Evolutionary conservation across 768 basidiomycete genomes (phyloP).

Genomic region (Auricularia cornea): DNA sequence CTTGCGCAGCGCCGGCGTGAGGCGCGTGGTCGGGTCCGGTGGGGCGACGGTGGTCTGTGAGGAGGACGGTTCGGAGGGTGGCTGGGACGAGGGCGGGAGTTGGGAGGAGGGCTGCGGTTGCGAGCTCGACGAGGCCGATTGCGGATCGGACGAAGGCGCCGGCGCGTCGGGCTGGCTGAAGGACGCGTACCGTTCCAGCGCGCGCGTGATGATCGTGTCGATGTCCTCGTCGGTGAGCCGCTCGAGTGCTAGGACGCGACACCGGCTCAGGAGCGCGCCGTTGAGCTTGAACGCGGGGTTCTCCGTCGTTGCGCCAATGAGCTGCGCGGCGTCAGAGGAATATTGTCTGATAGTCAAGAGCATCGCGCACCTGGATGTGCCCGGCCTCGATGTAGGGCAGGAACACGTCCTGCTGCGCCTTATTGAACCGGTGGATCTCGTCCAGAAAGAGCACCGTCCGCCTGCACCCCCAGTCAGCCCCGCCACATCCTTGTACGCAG

Average conservation of each 20-base stretch:
- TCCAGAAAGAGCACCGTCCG: constrained; percentile 74
- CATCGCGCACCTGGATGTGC: constrained; percentile 46
- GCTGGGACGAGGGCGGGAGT: too few species aligned
- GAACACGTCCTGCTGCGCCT: constrained; percentile 71
- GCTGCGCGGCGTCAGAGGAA: constrained; percentile 24
- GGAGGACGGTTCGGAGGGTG: constrained; percentile 7
- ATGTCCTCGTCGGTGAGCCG: constrained; percentile 60
- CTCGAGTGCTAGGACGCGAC: constrained; percentile 68
- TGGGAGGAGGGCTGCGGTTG: too few species aligned
- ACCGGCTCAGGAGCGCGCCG: constrained; percentile 63
- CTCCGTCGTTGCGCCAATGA: constrained; percentile 82
- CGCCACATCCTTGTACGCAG: background rate
- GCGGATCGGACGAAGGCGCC: too few species aligned
- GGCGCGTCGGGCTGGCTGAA: too few species aligned
- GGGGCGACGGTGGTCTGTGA: background rate
- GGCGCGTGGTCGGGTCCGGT: constrained; percentile 16
- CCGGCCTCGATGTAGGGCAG: constrained; percentile 77
- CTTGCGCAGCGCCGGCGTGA: constrained; percentile 39
- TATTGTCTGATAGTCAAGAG: background rate
- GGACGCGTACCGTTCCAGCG: constrained; percentile 25
- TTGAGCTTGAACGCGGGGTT: constrained; percentile 83
- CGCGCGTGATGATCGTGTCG: constrained; percentile 46
- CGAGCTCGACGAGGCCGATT: too few species aligned
- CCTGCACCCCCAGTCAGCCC: constrained; percentile 27
- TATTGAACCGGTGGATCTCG: constrained; percentile 77